phyloP scores from a whole-genome alignment of 2,329 filamentous ascomycete genomes.

The Tolypocladium tundrense region DNA sequence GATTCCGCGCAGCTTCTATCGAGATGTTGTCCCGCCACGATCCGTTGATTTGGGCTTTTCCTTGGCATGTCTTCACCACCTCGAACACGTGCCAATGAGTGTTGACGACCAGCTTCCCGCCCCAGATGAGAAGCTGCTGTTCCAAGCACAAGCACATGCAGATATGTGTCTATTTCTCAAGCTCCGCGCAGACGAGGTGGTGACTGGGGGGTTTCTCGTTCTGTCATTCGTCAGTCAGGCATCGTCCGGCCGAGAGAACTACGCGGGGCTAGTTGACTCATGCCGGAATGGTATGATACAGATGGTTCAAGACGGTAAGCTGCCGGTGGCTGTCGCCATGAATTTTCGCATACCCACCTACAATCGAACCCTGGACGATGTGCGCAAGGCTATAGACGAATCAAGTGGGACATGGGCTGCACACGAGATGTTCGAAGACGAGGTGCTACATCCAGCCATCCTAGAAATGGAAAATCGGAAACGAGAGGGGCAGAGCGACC shows the following conservation, averaged over 20 bases:
- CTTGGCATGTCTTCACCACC: background rate
- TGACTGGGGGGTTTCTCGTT: background rate
- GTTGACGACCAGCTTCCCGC: background rate
- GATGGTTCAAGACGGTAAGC: background rate
- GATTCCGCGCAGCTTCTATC: conserved; percentile 3
- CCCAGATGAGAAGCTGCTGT: background rate
- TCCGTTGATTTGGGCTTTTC: conserved; percentile 1
- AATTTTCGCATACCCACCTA: background rate
- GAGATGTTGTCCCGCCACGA: background rate
- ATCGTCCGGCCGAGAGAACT: background rate
- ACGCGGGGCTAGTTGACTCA: background rate
- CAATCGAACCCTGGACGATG: background rate
- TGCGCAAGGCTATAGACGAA: background rate
- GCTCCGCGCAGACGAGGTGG: background rate
- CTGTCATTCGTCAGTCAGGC: background rate
- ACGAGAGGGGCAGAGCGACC: background rate
- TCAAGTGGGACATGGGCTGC: background rate
- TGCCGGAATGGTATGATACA: background rate
- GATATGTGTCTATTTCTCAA: background rate
- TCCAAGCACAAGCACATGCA: background rate
- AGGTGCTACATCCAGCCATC: background rate
- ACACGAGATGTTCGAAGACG: background rate
- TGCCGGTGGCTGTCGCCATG: background rate
- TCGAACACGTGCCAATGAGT: background rate
- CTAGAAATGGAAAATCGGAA: background rate